These are phyloP conservation scores for Curvularia verruculosa DNA, from an alignment of 2,329 filamentous ascomycete genomes.

Conservation along the genomic window DNA sequence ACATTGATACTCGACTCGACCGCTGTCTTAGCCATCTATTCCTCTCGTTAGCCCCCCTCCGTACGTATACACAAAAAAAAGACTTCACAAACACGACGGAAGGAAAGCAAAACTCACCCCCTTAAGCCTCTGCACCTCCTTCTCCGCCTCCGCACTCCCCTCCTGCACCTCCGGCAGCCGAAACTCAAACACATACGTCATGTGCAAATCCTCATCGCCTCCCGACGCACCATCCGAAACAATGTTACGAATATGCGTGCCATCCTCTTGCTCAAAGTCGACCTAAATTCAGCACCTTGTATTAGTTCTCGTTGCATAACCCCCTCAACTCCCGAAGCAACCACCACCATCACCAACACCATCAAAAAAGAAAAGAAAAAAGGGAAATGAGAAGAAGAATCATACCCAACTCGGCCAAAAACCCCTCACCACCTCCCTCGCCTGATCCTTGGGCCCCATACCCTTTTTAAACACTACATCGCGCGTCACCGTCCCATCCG, in stretches of 20 bases:
- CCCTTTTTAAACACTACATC: conserved; percentile 51
- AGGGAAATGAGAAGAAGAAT: background rate
- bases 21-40: conserved; percentile 49
- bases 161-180: conserved; percentile 43
- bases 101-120: conserved; percentile 22
- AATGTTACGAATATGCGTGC: conserved; percentile 54
- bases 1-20: conserved; percentile 53
- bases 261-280: conserved; percentile 54
- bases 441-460: conserved; percentile 32
- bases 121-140: conserved; percentile 34
- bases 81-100: background rate
- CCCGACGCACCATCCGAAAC: conserved; percentile 49
- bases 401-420: conserved; percentile 51
- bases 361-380: background rate
- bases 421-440: conserved; percentile 49
- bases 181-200: conserved; percentile 58
- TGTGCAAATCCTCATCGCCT: conserved; percentile 44
- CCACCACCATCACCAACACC: too few relatives aligned
- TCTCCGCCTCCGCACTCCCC: conserved; percentile 43
- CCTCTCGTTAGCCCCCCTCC: conserved; percentile 11
- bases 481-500: conserved; percentile 41
- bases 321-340: too few relatives aligned
- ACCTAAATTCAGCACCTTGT: conserved; percentile 43
- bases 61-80: background rate
- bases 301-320: background rate